phyloP scores from a whole-genome alignment of 306 rosid genomes.

The Sechiopsis laciniata region DNA sequence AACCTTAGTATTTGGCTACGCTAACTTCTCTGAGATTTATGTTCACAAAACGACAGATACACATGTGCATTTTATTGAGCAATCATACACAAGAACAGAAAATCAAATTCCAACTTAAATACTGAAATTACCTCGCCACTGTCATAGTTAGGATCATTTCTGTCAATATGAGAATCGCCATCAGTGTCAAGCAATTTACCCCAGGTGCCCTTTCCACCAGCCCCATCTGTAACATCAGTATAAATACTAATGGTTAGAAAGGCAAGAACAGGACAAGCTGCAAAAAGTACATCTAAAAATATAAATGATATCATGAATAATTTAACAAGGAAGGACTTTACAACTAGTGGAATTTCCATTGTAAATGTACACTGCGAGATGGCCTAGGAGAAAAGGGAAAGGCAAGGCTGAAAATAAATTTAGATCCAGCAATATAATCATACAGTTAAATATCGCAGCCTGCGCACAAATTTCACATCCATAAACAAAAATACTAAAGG shows the following conservation, averaged over 20 bases:
- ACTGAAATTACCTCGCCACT: conserved; percentile 50
- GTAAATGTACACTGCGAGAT: background rate
- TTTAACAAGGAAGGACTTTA: background rate
- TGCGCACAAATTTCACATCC: background rate
- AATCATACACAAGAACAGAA: conserved; percentile 3
- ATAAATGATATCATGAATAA: background rate
- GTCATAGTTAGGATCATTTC: conserved; percentile 60
- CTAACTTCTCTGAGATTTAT: background rate
- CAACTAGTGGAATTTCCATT: background rate
- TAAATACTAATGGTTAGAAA: conserved; percentile 7
- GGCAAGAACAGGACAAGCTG: background rate
- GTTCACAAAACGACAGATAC: background rate
- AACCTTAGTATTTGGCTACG: background rate
- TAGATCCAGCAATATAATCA: background rate
- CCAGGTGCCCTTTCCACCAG: conserved; percentile 66
- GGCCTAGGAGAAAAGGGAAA: background rate
- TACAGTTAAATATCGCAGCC: background rate
- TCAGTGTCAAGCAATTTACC: conserved; percentile 54
- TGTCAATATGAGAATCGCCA: conserved; percentile 43
- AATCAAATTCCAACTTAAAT: background rate
- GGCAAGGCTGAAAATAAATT: background rate
- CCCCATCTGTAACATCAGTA: conserved; percentile 41
- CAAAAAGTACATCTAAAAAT: background rate
- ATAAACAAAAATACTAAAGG: background rate
- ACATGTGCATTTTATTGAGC: background rate